Base-by-base conservation (phyloP, 371 early-diverging fungal species). In the Choanephora cucurbitarum region DNA sequence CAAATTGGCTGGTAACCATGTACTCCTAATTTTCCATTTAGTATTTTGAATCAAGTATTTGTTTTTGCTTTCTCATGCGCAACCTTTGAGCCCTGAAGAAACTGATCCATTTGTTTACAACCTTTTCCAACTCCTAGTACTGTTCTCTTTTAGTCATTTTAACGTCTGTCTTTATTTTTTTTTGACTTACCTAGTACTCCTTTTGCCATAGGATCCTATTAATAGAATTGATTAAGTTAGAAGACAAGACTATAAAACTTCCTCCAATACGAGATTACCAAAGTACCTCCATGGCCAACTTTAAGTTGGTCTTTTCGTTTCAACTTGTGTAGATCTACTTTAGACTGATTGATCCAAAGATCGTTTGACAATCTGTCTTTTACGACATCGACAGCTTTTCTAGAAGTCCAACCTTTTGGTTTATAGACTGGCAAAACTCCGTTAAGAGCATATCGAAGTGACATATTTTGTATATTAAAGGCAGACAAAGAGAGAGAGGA, bases 271-370 rank as follows among this genome's bases (percentile, higher is more conserved):
- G n/a, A n/a, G n/a, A 21, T 58, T 67, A 71, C 75, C 58, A 81
- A 58, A 10, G 81, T 81, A 7, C 81, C 81, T 10, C 81, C 81
- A 63, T 81, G 81, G 5, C 81, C 81, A 39, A 79, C 64, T 54
- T 81, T 81, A 37, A 81, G 17, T 24, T 31, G 49, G 28, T 70
- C 62, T 23, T 45, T 53, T 40, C 57, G 44, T 37, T 52, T 56
- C 28, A 56, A 51, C 13, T 19, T 42, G 5, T 3, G 17, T 17
- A 31, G 1, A 31, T 19, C 39, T 19, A 10, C 23, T 5, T 21
- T 14, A 22, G 19, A 2, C 13, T 13, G 5, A 7, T 21, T 17
- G 13, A 21, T 48, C 43, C 17, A 52, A 32, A 75, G 44, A 17
- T 62, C 57, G 24, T 54, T 55, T 3, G 67, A 62, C n/a, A 74